A percentile compares a stretch with the other conserved stretches of the same genome.
phyloP scores from a whole-genome alignment of 371 early-diverging fungal species.

The Syncephalastrum sp. region DNA sequence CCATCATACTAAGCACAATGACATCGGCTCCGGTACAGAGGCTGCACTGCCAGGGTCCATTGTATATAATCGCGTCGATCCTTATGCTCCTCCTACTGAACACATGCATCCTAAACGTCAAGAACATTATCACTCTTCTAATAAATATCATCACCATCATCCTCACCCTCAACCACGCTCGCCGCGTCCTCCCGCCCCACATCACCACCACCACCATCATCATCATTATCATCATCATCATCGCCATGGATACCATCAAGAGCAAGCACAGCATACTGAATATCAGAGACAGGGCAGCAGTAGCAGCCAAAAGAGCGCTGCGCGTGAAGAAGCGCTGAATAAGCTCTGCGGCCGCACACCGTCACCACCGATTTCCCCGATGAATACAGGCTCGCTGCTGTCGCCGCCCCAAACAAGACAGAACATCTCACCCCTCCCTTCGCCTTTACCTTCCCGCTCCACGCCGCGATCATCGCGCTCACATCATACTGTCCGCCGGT shows the following conservation, averaged over 20 bases:
- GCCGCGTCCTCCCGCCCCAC: no score
- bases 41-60: no score
- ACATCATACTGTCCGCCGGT: background rate
- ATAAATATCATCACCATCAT: no score
- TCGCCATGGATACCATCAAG: background rate
- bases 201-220: constrained; percentile 1
- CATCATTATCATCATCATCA: constrained; percentile 1
- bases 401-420: background rate
- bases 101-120: no score
- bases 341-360: constrained; percentile 11
- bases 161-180: no score
- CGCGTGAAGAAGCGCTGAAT: constrained; percentile 12
- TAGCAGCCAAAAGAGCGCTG: background rate
- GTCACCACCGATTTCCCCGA: constrained; percentile 2
- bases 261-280: background rate
- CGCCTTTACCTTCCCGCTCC: background rate
- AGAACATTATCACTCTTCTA: no score
- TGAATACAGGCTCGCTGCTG: background rate
- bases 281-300: background rate
- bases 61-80: no score
- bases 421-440: background rate
- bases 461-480: constrained; percentile 4
- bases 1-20: no score
- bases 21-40: no score
- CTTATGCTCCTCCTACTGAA: no score